Percentiles rank a stretch among this genome's conserved stretches.
Conservation (phyloP, 2,329 filamentous ascomycete species). For the Exophiala bonariae region DNA sequence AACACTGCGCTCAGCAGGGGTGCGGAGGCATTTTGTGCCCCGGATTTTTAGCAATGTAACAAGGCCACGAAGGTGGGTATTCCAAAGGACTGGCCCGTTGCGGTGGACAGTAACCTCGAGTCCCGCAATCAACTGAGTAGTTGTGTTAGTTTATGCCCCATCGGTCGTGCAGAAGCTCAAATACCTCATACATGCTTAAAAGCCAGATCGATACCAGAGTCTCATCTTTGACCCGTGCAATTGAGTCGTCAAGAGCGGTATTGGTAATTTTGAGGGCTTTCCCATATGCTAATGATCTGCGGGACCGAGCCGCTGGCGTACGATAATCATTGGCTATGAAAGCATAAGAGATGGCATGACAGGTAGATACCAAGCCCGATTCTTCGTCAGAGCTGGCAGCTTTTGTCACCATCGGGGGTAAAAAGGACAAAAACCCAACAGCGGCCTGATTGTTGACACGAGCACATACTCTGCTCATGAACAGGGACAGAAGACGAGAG, state of each 20-base stretch:
- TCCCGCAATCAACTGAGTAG: conserved; percentile 15
- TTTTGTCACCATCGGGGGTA: conserved; percentile 15
- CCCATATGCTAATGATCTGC: conserved; percentile 16
- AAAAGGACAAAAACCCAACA: conserved; percentile 10
- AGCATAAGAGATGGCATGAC: conserved; percentile 17
- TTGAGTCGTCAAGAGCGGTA: conserved; percentile 14
- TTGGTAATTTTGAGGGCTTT: conserved; percentile 19
- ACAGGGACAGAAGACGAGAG: conserved; percentile 6
- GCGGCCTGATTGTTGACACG: neutral
- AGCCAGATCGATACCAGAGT: conserved; percentile 20
- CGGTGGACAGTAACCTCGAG: neutral
- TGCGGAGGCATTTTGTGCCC: conserved; percentile 10
- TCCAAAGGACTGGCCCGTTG: conserved; percentile 13
- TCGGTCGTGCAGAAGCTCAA: neutral
- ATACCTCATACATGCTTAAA: conserved; percentile 25
- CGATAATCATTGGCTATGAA: conserved; percentile 10
- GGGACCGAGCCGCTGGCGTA: conserved; percentile 9
- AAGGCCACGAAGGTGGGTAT: conserved; percentile 20
- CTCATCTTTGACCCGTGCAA: conserved; percentile 13
- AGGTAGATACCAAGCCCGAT: conserved; percentile 13
- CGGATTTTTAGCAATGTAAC: conserved; percentile 17
- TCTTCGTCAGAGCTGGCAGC: conserved; percentile 1
- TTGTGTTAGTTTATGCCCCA: neutral
- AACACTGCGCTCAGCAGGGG: conserved; percentile 7
- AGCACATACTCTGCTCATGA: conserved; percentile 13